These are phyloP conservation scores for Quillaja saponaria DNA, from an alignment of 306 rosid genomes.

Conservation along the genomic window DNA sequence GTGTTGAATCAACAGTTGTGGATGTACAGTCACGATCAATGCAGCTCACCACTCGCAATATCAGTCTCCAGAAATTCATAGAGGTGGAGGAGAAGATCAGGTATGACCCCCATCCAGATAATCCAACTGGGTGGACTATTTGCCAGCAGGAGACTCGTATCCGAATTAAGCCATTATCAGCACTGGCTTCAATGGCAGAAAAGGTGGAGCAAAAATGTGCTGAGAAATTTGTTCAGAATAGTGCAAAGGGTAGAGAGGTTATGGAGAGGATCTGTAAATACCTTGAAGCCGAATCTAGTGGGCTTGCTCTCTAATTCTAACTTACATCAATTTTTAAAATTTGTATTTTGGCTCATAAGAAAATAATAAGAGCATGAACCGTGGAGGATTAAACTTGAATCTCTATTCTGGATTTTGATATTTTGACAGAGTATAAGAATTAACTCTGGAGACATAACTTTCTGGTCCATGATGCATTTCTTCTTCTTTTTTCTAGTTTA, in stretches of 20 bases:
- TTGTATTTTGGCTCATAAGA: slow-evolving; percentile 21
- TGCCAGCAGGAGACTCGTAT: slow-evolving; percentile 82
- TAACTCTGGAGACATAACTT: not conserved
- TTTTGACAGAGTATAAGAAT: not conserved
- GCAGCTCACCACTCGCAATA: slow-evolving; percentile 58
- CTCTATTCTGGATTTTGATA: slow-evolving; percentile 9
- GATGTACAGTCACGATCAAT: slow-evolving; percentile 60
- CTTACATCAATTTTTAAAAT: slow-evolving; percentile 10
- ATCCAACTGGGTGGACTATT: slow-evolving; percentile 65
- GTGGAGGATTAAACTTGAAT: not conserved
- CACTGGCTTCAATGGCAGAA: slow-evolving; percentile 81
- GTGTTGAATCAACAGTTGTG: slow-evolving; percentile 69
- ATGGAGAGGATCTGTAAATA: slow-evolving; percentile 94
- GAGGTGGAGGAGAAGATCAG: slow-evolving; percentile 76
- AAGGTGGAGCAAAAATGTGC: slow-evolving; percentile 88
- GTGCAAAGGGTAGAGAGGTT: slow-evolving; percentile 85
- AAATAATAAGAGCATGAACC: not conserved
- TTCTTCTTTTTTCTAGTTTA: not conserved
- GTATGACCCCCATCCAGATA: slow-evolving; percentile 73
- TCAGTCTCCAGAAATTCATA: slow-evolving; percentile 73
- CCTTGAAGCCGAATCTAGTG: slow-evolving; percentile 77
- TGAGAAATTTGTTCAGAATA: slow-evolving; percentile 78
- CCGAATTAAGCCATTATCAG: slow-evolving; percentile 77
- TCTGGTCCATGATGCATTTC: not conserved
- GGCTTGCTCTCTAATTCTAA: slow-evolving; percentile 45